phyloP scores from a whole-genome alignment of 257 asterid genomes.

The Coffea eugenioides region DNA sequence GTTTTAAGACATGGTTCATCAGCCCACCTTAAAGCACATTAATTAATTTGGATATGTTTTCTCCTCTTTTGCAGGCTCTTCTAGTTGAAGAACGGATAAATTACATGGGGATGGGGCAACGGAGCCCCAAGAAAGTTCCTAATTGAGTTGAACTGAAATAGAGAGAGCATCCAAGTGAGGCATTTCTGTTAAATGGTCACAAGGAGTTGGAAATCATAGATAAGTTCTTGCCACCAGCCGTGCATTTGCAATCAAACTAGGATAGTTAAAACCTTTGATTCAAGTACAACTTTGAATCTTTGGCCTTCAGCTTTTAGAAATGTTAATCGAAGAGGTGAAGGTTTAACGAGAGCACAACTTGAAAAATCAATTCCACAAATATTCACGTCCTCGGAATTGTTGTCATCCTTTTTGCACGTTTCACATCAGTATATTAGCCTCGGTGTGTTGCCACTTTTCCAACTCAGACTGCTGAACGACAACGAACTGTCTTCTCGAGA shows the following conservation, averaged over 20 bases:
- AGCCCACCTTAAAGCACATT: background rate
- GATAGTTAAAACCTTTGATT: background rate
- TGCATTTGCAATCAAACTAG: no score
- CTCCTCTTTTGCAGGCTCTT: conserved; percentile 23
- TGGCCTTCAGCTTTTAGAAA: no score
- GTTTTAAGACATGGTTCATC: background rate
- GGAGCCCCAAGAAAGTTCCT: background rate
- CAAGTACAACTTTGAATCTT: background rate
- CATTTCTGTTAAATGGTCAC: background rate
- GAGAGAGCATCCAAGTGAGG: background rate
- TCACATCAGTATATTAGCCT: no score
- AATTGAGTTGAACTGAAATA: background rate
- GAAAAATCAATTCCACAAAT: background rate
- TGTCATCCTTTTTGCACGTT: background rate
- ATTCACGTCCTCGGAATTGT: background rate
- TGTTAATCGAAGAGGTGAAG: no score
- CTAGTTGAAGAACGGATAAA: conserved; percentile 36
- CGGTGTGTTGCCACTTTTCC: background rate
- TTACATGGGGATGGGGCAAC: conserved; percentile 28
- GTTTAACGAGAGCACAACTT: background rate
- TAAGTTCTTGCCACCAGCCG: no score
- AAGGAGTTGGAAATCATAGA: background rate
- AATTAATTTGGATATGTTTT: background rate
- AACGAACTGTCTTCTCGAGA: background rate
- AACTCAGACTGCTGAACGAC: background rate